A percentile compares a stretch with the other conserved stretches of the same genome.
Evolutionary conservation across 1,284 basidiomycete genomes (phyloP).

Genomic region (Athelia sp.): DNA sequence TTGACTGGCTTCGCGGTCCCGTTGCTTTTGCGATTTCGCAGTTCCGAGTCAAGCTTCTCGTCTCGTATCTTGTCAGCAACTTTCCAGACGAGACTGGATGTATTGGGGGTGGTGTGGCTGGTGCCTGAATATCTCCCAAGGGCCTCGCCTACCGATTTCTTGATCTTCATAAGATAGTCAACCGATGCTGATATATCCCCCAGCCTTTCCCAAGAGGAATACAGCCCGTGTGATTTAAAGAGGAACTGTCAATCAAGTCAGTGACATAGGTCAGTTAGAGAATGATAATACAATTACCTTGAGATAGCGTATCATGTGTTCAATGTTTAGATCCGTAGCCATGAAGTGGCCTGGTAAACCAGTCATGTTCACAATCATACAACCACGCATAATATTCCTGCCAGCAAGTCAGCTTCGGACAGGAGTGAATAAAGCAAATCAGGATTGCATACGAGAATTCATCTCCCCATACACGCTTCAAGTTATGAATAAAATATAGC

Average conservation of each 20-base stretch:
- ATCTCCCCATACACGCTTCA: conserved; percentile 22
- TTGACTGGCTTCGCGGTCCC: neutral
- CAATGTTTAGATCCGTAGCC: conserved; percentile 23
- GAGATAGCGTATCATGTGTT: conserved; percentile 16
- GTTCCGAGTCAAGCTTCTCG: conserved; percentile 5
- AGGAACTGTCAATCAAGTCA: conserved; percentile 4
- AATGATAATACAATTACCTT: conserved; percentile 5
- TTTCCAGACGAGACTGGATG: conserved; percentile 8
- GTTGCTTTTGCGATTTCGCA: neutral
- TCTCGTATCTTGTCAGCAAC: conserved; percentile 14
- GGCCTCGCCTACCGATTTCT: conserved; percentile 14
- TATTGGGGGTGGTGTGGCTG: conserved; percentile 17
- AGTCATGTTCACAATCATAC: conserved; percentile 20
- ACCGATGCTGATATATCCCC: conserved; percentile 21
- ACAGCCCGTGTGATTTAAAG: conserved; percentile 14
- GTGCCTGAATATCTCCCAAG: conserved; percentile 18
- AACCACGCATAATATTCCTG: conserved; percentile 25
- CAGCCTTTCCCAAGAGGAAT: conserved; percentile 17
- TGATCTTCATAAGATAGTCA: conserved; percentile 16
- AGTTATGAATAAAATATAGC: conserved; percentile 16
- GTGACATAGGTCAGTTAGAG: neutral
- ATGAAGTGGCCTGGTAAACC: conserved; percentile 21
- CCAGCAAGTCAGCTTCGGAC: conserved; percentile 5
- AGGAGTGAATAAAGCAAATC: conserved; percentile 6
- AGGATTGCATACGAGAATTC: conserved; percentile 19